Evolutionary conservation across 169 alveolate genomes (phyloP), one percentile per base, ranked within the genome.

Genomic region (Plasmodium vinckei): DNA sequence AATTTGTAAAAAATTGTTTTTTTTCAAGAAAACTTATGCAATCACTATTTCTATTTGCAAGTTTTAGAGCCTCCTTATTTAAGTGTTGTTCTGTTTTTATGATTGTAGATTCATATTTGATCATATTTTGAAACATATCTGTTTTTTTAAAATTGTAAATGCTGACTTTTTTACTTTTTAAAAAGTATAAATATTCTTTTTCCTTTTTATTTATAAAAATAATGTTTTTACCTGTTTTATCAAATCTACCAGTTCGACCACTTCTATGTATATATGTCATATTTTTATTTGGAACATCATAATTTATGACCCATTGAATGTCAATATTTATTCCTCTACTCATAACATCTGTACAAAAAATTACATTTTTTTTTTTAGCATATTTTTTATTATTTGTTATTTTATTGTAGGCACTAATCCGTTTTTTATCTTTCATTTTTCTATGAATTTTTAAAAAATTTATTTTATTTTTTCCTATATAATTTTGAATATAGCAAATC

Each of bases 371-470:
- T 19, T 46, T 15, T 21, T 10, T 69, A 69, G 9, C 3, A 17
- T 21, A 15, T 59, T 17, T 59, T 33, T 61, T 42, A 10, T 73
- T 60, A 44, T 73, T 72, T 9, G 44, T 77, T 47, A 77, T 77
- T 63, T 64, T 77, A 42, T 49, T 77, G 25, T 77, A 77, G 2
- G 77, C 75, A 64, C 69, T 39, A 25, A 77, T 53, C 46, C 88
- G 63, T 77, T 77, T 77, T 64, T 77, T 77, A 54, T 77, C 88
- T 77, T 77, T 77, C 88, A 77, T 77, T 57, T 77, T 77, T 56
- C 88, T 63, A 57, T 77, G 88, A 44, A 77, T 77, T 77, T 57
- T 77, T 77, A 77, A 77, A 77, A 77, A 57, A n/a, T 17, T 39
- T 21, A 77, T 63, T 63, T 73, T 73, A 10, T 77, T 77, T 60